Evolutionary conservation across 805 yeast genomes (phyloP).

Genomic region (Lachancea cidri): DNA sequence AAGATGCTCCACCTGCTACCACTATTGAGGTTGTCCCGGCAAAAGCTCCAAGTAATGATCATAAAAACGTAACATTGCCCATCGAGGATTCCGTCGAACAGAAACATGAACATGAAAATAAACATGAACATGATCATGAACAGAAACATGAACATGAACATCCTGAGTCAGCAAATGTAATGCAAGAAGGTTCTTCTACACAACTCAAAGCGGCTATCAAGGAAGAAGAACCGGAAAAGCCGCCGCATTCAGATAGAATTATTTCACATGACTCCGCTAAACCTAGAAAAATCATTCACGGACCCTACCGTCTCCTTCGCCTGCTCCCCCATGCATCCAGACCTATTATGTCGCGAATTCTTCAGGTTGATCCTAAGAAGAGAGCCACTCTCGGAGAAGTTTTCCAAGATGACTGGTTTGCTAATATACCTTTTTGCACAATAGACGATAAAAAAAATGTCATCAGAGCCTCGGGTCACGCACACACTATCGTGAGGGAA

Average conservation of each 20-base stretch:
- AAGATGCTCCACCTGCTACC: neutral
- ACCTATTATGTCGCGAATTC: constrained; percentile 64
- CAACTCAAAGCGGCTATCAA: neutral
- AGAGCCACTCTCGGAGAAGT: constrained; percentile 68
- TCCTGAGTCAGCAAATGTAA: too few species aligned
- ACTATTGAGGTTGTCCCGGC: neutral
- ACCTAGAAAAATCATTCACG: constrained; percentile 58
- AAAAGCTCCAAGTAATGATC: too few species aligned
- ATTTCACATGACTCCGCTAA: constrained; percentile 16
- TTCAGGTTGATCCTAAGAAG: constrained; percentile 52
- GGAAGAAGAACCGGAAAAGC: neutral
- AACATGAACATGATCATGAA: neutral
- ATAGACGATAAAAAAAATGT: constrained; percentile 37
- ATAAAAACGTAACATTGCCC: too few species aligned
- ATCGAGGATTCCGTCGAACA: too few species aligned
- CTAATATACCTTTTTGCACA: constrained; percentile 58
- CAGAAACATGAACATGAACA: neutral
- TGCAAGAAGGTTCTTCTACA: neutral
- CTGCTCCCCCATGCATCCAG: constrained; percentile 78
- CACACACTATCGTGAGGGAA: constrained; percentile 45
- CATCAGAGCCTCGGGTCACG: constrained; percentile 44
- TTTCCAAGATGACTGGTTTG: constrained; percentile 66
- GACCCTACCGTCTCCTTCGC: constrained; percentile 79
- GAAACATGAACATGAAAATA: neutral
- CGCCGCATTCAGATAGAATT: neutral